Evolutionary conservation across 495 filamentous ascomycete genomes (phyloP).

Genomic region (Aspergillus cristatus): DNA sequence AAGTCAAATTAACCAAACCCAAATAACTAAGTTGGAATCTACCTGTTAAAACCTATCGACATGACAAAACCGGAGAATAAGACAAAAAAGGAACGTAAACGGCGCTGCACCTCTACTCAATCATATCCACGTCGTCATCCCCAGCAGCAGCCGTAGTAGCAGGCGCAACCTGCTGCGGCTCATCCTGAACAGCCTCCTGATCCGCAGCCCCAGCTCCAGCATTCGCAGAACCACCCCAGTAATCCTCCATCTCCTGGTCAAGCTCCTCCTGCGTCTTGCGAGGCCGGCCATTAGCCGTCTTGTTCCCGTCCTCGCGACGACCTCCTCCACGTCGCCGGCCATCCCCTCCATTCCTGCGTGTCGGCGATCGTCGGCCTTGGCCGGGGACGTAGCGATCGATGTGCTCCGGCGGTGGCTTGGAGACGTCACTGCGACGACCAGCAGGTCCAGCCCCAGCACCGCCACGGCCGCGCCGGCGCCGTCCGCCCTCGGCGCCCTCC

Average conservation of each 20-base stretch:
- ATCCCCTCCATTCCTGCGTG: constrained; percentile 32
- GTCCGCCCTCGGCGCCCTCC: constrained; percentile 15
- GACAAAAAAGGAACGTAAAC: too few species aligned
- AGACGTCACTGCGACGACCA: constrained; percentile 54
- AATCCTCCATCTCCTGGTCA: constrained; percentile 94
- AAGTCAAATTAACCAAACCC: too few species aligned
- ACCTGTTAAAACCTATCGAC: not conserved
- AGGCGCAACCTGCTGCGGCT: constrained; percentile 16
- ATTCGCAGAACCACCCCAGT: constrained; percentile 50
- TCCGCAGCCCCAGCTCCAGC: constrained; percentile 21
- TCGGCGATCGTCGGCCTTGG: constrained; percentile 36
- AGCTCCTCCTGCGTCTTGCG: constrained; percentile 89
- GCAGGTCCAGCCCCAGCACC: constrained; percentile 20
- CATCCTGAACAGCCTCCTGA: constrained; percentile 12
- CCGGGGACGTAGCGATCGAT: constrained; percentile 83
- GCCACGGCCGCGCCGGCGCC: constrained; percentile 37
- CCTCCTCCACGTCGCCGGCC: too few species aligned
- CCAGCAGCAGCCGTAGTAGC: constrained; percentile 26
- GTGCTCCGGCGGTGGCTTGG: constrained; percentile 57
- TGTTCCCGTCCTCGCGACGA: constrained; percentile 30
- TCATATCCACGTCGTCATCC: constrained; percentile 53
- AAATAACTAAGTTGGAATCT: too few species aligned
- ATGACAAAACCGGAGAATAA: not conserved
- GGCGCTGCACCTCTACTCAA: too few species aligned
- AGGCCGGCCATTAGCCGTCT: constrained; percentile 46